Percentiles rank a stretch among this genome's conserved stretches.
These are phyloP conservation scores for Nicotiana undulata DNA, from an alignment of 257 asterid species.

Conservation along the genomic window DNA sequence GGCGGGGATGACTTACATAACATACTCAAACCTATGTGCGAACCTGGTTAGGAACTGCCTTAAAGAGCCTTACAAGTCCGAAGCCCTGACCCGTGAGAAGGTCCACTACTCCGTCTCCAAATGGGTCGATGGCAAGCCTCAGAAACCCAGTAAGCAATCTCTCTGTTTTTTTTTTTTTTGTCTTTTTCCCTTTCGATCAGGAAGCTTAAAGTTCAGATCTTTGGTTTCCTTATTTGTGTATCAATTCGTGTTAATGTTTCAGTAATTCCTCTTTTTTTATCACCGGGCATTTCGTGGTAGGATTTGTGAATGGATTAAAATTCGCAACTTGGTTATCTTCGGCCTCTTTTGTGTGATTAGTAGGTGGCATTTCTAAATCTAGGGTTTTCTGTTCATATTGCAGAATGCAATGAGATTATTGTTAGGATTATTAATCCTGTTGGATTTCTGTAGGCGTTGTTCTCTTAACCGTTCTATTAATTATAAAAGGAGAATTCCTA, in stretches of 20 bases:
- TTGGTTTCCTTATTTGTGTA: background rate
- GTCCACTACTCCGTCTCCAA: constrained; percentile 51
- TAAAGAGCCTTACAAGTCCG: constrained; percentile 71
- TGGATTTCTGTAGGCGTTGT: background rate
- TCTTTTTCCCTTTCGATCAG: background rate
- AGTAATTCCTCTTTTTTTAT: background rate
- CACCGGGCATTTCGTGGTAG: background rate
- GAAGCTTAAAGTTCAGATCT: background rate
- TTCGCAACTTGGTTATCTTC: background rate
- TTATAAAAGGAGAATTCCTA: background rate
- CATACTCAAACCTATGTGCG: constrained; percentile 79
- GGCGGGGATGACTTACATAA: constrained; percentile 91
- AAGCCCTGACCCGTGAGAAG: constrained; percentile 73
- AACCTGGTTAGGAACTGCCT: constrained; percentile 81
- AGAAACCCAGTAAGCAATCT: constrained; percentile 2
- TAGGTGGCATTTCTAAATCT: background rate
- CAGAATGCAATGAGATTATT: background rate
- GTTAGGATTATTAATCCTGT: background rate
- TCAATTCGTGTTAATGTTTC: background rate
- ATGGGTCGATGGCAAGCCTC: constrained; percentile 16
- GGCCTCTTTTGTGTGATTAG: background rate
- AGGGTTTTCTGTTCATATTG: background rate
- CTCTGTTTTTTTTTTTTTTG: background rate
- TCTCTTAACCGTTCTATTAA: background rate
- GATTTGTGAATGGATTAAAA: background rate